Evolutionary conservation across 805 yeast genomes (phyloP).

Genomic region (Candida odintsovae): DNA sequence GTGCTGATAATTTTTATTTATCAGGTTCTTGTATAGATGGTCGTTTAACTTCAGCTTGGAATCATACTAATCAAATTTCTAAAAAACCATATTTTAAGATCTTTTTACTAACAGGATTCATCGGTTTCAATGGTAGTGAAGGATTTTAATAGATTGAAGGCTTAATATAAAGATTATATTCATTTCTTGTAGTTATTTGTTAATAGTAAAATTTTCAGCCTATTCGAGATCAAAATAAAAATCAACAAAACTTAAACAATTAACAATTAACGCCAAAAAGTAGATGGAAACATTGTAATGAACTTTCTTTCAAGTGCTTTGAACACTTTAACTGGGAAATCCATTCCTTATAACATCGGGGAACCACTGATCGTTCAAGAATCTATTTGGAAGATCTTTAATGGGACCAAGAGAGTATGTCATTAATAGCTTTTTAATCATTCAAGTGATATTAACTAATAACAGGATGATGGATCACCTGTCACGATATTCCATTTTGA

Average conservation of each 20-base stretch:
- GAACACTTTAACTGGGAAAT: conserved; percentile 47
- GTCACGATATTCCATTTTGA: conserved; percentile 68
- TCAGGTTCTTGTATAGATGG: conserved; percentile 87
- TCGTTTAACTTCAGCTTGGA: conserved; percentile 76
- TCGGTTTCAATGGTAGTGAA: conserved; percentile 70
- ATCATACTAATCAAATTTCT: conserved; percentile 66
- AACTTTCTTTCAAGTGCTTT: conserved; percentile 64
- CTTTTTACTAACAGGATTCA: conserved; percentile 63
- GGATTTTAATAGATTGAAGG: conserved; percentile 36
- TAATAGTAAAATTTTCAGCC: too few species aligned
- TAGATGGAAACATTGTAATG: conserved; percentile 34
- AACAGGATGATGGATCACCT: conserved; percentile 40
- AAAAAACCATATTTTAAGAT: conserved; percentile 59
- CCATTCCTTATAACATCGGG: conserved; percentile 54
- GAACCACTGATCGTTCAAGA: conserved; percentile 33
- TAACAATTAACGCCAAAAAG: not conserved
- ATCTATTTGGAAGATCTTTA: conserved; percentile 55
- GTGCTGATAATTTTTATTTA: conserved; percentile 78
- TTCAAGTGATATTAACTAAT: not conserved
- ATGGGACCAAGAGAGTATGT: conserved; percentile 43
- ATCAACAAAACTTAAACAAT: not conserved
- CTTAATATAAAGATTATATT: too few species aligned
- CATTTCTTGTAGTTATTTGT: too few species aligned
- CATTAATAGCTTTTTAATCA: not conserved
- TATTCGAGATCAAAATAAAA: too few species aligned